phyloP scores from a whole-genome alignment of 1,284 basidiomycete species.

The Leccinum pachyderme region DNA sequence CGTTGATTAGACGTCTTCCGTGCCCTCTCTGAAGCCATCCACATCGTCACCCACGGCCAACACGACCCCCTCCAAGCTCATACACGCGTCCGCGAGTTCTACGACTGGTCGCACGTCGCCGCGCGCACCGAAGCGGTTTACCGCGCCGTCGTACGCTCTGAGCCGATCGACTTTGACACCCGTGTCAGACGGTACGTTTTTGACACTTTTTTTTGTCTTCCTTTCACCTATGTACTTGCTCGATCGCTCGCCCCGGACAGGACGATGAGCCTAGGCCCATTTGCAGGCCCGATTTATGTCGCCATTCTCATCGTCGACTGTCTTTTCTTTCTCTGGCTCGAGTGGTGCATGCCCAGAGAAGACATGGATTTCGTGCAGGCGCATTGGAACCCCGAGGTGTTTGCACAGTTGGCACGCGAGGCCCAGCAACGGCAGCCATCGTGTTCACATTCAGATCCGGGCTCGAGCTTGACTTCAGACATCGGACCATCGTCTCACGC shows the following conservation, averaged over 20 bases:
- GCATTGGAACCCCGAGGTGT: conserved; percentile 41
- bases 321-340: conserved; percentile 72
- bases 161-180: conserved; percentile 64
- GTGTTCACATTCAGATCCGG: neutral
- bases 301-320: conserved; percentile 80
- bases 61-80: conserved; percentile 85
- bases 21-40: conserved; percentile 80
- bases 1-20: conserved; percentile 71
- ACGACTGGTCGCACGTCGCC: conserved; percentile 85
- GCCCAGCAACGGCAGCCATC: neutral
- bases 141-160: conserved; percentile 56
- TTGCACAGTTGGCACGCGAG: conserved; percentile 31
- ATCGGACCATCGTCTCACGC: neutral
- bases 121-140: conserved; percentile 86
- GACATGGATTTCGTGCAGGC: conserved; percentile 65
- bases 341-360: conserved; percentile 72
- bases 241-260: conserved; percentile 34
- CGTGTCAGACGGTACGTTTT: conserved; percentile 63
- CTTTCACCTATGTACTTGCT: neutral
- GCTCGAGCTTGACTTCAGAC: neutral
- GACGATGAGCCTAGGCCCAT: conserved; percentile 67
- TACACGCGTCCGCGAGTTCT: conserved; percentile 76
- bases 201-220: neutral
- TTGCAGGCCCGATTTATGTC: conserved; percentile 76
- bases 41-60: conserved; percentile 60